Evolutionary conservation across 768 basidiomycete species (phyloP).

Genomic region (Calocybe gangraenosa): DNA sequence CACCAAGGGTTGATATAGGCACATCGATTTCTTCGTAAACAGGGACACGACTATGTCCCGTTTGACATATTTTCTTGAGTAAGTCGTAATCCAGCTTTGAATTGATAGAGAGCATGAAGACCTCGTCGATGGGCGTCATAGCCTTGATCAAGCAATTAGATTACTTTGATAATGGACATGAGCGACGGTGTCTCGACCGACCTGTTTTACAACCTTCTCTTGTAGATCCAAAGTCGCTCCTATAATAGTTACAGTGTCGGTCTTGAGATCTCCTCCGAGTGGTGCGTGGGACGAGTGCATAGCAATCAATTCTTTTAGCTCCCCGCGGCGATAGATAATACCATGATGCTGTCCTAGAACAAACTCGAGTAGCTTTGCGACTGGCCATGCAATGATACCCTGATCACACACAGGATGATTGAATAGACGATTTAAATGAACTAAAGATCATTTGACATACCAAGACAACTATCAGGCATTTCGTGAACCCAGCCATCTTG

Average conservation of each 20-base stretch:
- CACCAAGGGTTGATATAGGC: conserved; percentile 31
- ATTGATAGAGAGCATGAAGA: conserved; percentile 88
- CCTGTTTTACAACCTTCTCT: conserved; percentile 76
- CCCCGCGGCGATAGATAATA: conserved; percentile 83
- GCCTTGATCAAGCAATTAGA: conserved; percentile 35
- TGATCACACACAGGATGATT: conserved; percentile 20
- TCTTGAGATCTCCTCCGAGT: conserved; percentile 82
- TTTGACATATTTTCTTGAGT: conserved; percentile 69
- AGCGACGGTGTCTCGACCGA: conserved; percentile 17
- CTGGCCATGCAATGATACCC: conserved; percentile 80
- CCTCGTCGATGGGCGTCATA: conserved; percentile 76
- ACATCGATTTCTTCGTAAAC: conserved; percentile 77
- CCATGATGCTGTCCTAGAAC: conserved; percentile 83
- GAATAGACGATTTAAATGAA: neutral
- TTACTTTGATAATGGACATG: neutral
- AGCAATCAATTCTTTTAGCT: conserved; percentile 87
- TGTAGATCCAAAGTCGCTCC: conserved; percentile 87
- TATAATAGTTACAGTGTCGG: conserved; percentile 85
- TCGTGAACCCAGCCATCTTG: conserved; percentile 70
- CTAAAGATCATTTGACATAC: conserved; percentile 43
- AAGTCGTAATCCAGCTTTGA: conserved; percentile 78
- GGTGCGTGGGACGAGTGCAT: conserved; percentile 73
- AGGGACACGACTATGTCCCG: conserved; percentile 82
- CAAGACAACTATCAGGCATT: conserved; percentile 61
- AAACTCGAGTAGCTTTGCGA: conserved; percentile 77